Evolutionary conservation across 495 filamentous ascomycete genomes (phyloP).

Genomic region (Annulohypoxylon bovei): DNA sequence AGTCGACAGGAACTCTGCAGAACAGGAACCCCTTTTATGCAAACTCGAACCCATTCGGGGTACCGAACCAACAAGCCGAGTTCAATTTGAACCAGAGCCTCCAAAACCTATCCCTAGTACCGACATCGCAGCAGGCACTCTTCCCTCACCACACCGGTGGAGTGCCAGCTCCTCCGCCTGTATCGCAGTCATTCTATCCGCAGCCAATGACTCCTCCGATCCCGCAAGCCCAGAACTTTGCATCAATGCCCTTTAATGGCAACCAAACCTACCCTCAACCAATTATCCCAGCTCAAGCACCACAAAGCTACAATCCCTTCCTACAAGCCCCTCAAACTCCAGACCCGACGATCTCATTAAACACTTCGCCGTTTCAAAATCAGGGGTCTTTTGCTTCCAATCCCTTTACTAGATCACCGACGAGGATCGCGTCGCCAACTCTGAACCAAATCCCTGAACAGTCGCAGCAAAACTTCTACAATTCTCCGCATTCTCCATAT

Average conservation of each 20-base stretch:
- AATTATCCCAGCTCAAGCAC: slow-evolving; percentile 47
- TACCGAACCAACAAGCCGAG: slow-evolving; percentile 53
- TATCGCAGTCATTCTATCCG: slow-evolving; percentile 57
- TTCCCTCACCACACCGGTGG: slow-evolving; percentile 90
- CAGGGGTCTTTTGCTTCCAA: slow-evolving; percentile 49
- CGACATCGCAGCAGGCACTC: slow-evolving; percentile 68
- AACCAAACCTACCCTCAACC: slow-evolving; percentile 60
- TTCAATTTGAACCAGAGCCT: slow-evolving; percentile 71
- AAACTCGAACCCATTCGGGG: slow-evolving; percentile 64
- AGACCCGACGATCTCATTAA: slow-evolving; percentile 50
- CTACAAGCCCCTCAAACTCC: slow-evolving; percentile 57
- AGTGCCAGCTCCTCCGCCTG: slow-evolving; percentile 65
- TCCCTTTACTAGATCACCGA: slow-evolving; percentile 59
- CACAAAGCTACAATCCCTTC: slow-evolving; percentile 72
- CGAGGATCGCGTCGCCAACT: slow-evolving; percentile 55
- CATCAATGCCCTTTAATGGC: slow-evolving; percentile 54
- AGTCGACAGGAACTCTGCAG: slow-evolving; percentile 65
- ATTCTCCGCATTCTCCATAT: slow-evolving; percentile 48
- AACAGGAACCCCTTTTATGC: slow-evolving; percentile 62
- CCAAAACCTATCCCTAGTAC: slow-evolving; percentile 74
- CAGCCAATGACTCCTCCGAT: slow-evolving; percentile 70
- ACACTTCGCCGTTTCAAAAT: slow-evolving; percentile 48
- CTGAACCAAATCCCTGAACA: slow-evolving; percentile 62
- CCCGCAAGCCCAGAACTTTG: slow-evolving; percentile 63
- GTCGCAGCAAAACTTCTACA: slow-evolving; percentile 60